Evolutionary conservation across 2,329 filamentous ascomycete genomes (phyloP), one percentile per base, ranked within the genome.

Genomic region (Zarea fungicola): DNA sequence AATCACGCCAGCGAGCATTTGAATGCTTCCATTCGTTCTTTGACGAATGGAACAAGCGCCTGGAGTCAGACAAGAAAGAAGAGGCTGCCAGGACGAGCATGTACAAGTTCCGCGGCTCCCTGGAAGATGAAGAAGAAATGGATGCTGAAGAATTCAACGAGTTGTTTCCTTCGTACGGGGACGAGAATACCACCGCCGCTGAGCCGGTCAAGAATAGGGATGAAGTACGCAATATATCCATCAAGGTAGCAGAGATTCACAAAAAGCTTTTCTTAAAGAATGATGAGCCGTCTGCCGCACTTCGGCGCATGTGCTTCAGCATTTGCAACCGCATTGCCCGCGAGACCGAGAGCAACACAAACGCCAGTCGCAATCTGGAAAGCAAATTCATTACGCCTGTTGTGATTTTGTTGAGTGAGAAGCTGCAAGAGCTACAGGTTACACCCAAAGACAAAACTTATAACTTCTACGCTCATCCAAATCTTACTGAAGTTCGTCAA

Each of bases 391-490:
- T 95, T 22, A 77, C 88, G 2, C 79, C 80, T 3, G 74, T 85
- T 1, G 67, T 91, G 21, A 67, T 92, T 16, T 69, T 80, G 1
- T 65, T 95, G 1, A 75, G 84, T 50, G 78, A 85, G 53, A 79
- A 81, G 56, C 65, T 81, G 25, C 69, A 71, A 31, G 60, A 60
- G 3, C 62, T 75, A 43, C 64, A 62, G 19, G 61, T 62, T 3
- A 57, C 55, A 1, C 56, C 66, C 6, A 67, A 68, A 5, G 60
- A 70, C 25, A 66, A 62, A 16, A 57, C 59, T 1, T 95, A 92
- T 71, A 96, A 96, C 67, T 96, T 99, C 65, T 99, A 99, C 65
- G 84, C 80, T 0, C 85, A 95, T 59, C 65, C 84, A 3, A 95
- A 97, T 58, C 70, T 92, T 11, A 65, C 72, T 1, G 89, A 97